Evolutionary conservation across 2,329 filamentous ascomycete species (phyloP).

Genomic region (Fusarium caatingaense): DNA sequence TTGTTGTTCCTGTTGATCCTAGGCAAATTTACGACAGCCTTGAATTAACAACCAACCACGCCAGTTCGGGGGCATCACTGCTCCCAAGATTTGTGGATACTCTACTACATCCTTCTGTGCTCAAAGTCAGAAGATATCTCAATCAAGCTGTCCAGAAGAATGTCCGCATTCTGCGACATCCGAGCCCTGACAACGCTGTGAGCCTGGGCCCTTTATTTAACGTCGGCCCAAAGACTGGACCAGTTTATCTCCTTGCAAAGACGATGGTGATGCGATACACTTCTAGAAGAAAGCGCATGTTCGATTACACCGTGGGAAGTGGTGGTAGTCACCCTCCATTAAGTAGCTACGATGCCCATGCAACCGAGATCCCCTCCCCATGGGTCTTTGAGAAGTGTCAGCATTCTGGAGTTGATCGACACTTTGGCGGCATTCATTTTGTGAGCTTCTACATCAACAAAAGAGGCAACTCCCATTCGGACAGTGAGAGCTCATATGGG

Average conservation of each 20-base stretch:
- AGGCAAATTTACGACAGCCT: not conserved
- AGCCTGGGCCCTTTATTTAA: not conserved
- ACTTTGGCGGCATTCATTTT: conserved; percentile 41
- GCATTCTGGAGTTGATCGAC: conserved; percentile 3
- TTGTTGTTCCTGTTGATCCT: conserved; percentile 34
- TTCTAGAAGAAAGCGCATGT: not conserved
- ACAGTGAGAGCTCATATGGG: not conserved
- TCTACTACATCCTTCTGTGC: not conserved
- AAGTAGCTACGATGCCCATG: conserved; percentile 24
- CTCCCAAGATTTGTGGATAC: not conserved
- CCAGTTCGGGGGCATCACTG: not conserved
- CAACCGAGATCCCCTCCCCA: conserved; percentile 30
- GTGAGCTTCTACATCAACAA: conserved; percentile 14
- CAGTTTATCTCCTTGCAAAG: conserved; percentile 36
- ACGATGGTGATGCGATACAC: not conserved
- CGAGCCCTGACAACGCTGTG: conserved; percentile 29
- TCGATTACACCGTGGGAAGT: not conserved
- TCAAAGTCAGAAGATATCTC: conserved; percentile 5
- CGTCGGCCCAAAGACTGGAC: conserved; percentile 20
- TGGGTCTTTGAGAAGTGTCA: conserved; percentile 35
- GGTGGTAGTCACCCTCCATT: conserved; percentile 31
- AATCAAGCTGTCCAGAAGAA: conserved; percentile 16
- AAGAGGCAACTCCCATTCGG: too few species aligned
- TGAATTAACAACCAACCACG: not conserved
- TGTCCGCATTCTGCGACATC: conserved; percentile 32